phyloP scores from a whole-genome alignment of 2,329 filamentous ascomycete species.

The Colletotrichum australisinense region DNA sequence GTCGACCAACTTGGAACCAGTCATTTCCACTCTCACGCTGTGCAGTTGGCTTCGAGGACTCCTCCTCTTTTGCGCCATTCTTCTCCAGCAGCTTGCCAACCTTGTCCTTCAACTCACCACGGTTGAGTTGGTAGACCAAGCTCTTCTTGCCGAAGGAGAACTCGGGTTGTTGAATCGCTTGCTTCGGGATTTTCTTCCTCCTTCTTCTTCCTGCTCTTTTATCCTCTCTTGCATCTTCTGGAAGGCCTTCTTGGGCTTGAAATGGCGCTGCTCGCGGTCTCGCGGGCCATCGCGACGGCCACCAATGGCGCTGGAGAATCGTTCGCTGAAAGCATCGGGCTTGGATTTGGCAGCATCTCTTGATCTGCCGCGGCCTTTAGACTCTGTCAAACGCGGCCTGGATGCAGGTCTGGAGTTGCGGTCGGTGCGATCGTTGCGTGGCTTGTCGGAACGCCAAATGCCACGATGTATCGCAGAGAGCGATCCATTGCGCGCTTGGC shows the following conservation, averaged over 20 bases:
- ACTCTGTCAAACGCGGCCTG: conserved; percentile 37
- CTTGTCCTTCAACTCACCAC: conserved; percentile 52
- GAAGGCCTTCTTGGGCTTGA: conserved; percentile 65
- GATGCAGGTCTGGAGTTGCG: not conserved
- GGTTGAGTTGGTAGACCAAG: conserved; percentile 65
- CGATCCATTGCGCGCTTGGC: conserved; percentile 33
- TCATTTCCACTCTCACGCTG: not conserved
- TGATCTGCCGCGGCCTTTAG: not conserved
- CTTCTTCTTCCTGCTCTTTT: conserved; percentile 46
- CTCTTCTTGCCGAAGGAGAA: conserved; percentile 65
- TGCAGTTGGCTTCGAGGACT: not conserved
- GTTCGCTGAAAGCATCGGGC: conserved; percentile 21
- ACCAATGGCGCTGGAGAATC: conserved; percentile 18
- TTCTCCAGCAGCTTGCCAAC: conserved; percentile 33
- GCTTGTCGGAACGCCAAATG: conserved; percentile 62
- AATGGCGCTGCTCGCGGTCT: conserved; percentile 39
- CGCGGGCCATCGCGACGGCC: not conserved
- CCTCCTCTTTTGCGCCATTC: conserved; percentile 1
- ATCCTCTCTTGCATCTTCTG: conserved; percentile 51
- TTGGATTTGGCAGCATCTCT: not conserved
- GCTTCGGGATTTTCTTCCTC: conserved; percentile 56
- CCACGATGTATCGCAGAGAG: conserved; percentile 78
- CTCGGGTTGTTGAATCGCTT: conserved; percentile 63
- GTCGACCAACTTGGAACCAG: not conserved
- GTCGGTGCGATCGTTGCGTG: not conserved